Evolutionary conservation across 2,329 filamentous ascomycete species (phyloP).

Genomic region (Penicillium palitans): DNA sequence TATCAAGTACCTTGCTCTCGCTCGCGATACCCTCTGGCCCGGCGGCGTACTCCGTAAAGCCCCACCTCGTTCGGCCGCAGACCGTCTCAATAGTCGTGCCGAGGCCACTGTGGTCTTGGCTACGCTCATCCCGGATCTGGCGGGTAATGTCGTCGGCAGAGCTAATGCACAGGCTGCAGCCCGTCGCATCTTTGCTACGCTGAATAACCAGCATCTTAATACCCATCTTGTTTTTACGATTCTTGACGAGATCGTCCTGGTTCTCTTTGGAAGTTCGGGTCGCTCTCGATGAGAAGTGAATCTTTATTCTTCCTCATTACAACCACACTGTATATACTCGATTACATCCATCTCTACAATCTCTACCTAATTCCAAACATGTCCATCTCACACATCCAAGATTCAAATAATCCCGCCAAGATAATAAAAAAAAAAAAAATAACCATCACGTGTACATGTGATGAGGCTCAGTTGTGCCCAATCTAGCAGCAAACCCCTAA

Average conservation of each 20-base stretch:
- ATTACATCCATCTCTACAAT: neutral
- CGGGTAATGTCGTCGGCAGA: slow-evolving; percentile 87
- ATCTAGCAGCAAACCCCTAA: neutral
- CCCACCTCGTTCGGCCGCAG: slow-evolving; percentile 59
- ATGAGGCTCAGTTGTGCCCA: neutral
- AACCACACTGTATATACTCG: slow-evolving; percentile 1
- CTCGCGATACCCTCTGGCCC: slow-evolving; percentile 83
- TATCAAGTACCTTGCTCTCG: slow-evolving; percentile 69
- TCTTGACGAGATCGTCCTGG: slow-evolving; percentile 67
- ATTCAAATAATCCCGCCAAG: neutral
- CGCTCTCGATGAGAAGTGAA: slow-evolving; percentile 12
- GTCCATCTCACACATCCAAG: neutral
- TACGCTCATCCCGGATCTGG: slow-evolving; percentile 85
- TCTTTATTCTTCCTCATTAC: neutral
- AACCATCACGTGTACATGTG: neutral
- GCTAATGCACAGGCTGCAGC: slow-evolving; percentile 89
- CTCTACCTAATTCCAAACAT: neutral
- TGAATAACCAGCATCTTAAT: slow-evolving; percentile 90
- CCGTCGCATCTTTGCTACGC: slow-evolving; percentile 80
- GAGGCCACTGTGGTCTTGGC: slow-evolving; percentile 89
- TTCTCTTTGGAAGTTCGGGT: slow-evolving; percentile 55
- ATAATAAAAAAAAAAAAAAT: neutral
- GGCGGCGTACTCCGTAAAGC: slow-evolving; percentile 52
- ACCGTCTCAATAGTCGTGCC: slow-evolving; percentile 77
- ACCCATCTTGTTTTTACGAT: slow-evolving; percentile 70